Conservation (phyloP, 495 filamentous ascomycete genomes). For the Oidiodendron maius region DNA sequence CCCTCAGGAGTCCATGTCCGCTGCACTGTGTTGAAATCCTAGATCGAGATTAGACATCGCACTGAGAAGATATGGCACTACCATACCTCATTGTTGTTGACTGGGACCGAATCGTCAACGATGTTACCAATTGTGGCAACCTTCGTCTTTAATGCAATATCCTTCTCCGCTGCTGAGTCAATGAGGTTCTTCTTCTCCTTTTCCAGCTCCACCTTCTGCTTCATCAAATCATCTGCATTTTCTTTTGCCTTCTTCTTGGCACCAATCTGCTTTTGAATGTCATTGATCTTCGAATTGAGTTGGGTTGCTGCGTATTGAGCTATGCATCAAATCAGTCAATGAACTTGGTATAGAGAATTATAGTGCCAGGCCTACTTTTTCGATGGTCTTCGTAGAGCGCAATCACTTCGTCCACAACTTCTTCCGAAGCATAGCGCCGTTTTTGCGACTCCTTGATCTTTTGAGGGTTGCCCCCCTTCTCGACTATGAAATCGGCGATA, state of each 20-base stretch:
- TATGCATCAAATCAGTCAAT: conserved; percentile 24
- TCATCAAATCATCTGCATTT: conserved; percentile 66
- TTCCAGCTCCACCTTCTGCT: conserved; percentile 69
- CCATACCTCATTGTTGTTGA: conserved; percentile 76
- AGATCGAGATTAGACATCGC: not conserved
- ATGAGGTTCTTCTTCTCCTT: conserved; percentile 75
- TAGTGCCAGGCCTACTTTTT: conserved; percentile 46
- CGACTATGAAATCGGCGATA: conserved; percentile 72
- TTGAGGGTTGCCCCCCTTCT: conserved; percentile 84
- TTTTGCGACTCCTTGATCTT: conserved; percentile 86
- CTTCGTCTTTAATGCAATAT: conserved; percentile 64
- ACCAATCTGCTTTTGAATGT: conserved; percentile 81
- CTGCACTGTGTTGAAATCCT: conserved; percentile 76
- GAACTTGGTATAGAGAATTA: not conserved
- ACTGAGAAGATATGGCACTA: not conserved
- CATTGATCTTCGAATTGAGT: conserved; percentile 78
- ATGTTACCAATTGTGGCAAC: conserved; percentile 86
- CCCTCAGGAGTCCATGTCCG: conserved; percentile 76
- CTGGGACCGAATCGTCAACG: conserved; percentile 87
- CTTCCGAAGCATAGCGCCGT: conserved; percentile 69
- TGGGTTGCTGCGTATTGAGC: conserved; percentile 76
- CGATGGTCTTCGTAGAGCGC: conserved; percentile 82
- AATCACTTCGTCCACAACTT: conserved; percentile 86
- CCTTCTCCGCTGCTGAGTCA: conserved; percentile 66
- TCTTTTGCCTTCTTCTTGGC: conserved; percentile 94